Evolutionary conservation across 2,329 filamentous ascomycete genomes (phyloP).

Genomic region (Microcyclosporella mali): DNA sequence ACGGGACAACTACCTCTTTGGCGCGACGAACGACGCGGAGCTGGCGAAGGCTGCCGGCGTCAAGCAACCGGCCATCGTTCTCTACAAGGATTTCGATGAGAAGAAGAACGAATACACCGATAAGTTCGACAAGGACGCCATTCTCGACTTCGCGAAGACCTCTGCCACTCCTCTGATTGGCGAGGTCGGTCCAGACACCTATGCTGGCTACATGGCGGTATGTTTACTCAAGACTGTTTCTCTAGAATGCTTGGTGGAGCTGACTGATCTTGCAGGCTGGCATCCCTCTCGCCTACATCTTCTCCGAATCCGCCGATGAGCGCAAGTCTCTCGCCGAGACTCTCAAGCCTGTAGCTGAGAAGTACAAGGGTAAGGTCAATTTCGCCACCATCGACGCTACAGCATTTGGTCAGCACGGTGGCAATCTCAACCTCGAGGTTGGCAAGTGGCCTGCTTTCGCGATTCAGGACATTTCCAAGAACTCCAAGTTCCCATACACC

Average conservation of each 20-base stretch:
- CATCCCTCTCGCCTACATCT: slow-evolving; percentile 94
- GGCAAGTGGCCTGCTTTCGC: slow-evolving; percentile 96
- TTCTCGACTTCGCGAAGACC: slow-evolving; percentile 76
- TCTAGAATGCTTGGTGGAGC: slow-evolving; percentile 1
- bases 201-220: slow-evolving; percentile 84
- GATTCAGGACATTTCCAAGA: slow-evolving; percentile 92
- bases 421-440: slow-evolving; percentile 93
- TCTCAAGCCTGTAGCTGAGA: slow-evolving; percentile 81
- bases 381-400: slow-evolving; percentile 96
- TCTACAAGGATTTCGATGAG: slow-evolving; percentile 98
- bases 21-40: slow-evolving; percentile 72
- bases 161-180: slow-evolving; percentile 85
- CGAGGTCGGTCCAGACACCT: slow-evolving; percentile 95
- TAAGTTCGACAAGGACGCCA: slow-evolving; percentile 72
- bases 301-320: slow-evolving; percentile 87
- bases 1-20: slow-evolving; percentile 90
- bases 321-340: slow-evolving; percentile 68
- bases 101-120: slow-evolving; percentile 80
- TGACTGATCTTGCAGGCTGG: slow-evolving; percentile 51
- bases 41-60: slow-evolving; percentile 88
- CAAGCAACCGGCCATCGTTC: slow-evolving; percentile 75
- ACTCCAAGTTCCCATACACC: slow-evolving; percentile 86
- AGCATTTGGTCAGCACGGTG: slow-evolving; percentile 86
- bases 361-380: slow-evolving; percentile 91
- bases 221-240: slow-evolving; percentile 25